A percentile compares a stretch with the other conserved stretches of the same genome.
These are phyloP conservation scores for Acer saccharum DNA, from an alignment of 345 rosid genomes.

Conservation along the genomic window DNA sequence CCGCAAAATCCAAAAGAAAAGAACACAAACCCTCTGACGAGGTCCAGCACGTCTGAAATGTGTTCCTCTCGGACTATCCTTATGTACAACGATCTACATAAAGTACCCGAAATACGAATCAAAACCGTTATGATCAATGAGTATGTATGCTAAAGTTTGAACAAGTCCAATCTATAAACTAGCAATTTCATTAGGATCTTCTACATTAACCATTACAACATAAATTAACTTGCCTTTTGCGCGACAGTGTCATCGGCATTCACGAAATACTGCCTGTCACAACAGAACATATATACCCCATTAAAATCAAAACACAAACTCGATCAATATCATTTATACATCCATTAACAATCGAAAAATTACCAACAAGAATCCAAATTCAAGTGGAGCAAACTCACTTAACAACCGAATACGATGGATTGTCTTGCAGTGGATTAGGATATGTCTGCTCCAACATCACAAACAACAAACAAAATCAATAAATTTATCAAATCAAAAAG, in stretches of 20 bases:
- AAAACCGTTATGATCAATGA: not conserved
- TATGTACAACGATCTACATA: slow-evolving; percentile 71
- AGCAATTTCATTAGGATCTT: not conserved
- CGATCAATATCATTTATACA: not conserved
- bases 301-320: not conserved
- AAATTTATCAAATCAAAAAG: not conserved
- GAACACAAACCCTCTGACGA: slow-evolving; percentile 61
- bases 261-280: slow-evolving; percentile 83
- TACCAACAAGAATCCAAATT: not conserved
- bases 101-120: slow-evolving; percentile 1
- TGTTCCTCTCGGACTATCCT: slow-evolving; percentile 72
- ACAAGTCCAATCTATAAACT: not conserved
- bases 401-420: slow-evolving; percentile 87
- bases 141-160: no score
- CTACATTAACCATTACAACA: not conserved
- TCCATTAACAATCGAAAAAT: not conserved
- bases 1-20: not conserved
- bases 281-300: slow-evolving; percentile 11
- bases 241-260: slow-evolving; percentile 75
- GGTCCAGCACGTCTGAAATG: slow-evolving; percentile 97
- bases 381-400: slow-evolving; percentile 50
- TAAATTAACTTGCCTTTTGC: slow-evolving; percentile 50
- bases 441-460: slow-evolving; percentile 12
- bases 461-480: not conserved
- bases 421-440: slow-evolving; percentile 78